These are phyloP conservation scores for Metschnikowia dekortorum DNA, from an alignment of 805 yeast genomes.

Conservation along the genomic window DNA sequence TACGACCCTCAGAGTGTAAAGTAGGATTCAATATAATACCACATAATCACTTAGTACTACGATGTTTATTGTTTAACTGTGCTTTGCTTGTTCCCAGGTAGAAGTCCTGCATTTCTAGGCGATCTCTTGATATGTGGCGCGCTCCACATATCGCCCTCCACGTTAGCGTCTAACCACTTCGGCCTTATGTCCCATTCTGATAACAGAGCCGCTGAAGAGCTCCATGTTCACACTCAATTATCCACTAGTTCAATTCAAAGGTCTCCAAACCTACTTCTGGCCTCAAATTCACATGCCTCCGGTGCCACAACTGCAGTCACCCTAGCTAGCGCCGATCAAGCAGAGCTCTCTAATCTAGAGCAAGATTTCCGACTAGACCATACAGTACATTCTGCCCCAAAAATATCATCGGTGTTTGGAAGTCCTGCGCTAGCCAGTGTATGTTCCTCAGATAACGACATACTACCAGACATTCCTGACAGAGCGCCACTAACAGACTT, in stretches of 20 bases:
- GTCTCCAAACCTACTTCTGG: conserved; percentile 3
- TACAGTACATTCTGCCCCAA: conserved; percentile 2
- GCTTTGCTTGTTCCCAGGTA: not conserved
- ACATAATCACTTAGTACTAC: not conserved
- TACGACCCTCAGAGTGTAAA: not conserved
- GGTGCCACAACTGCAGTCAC: conserved; percentile 16
- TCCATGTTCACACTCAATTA: not conserved
- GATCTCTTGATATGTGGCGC: not conserved
- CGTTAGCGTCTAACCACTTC: not conserved
- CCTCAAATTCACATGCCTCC: conserved; percentile 5
- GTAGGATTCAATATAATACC: not conserved
- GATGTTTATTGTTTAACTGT: not conserved
- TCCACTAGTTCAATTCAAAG: not conserved
- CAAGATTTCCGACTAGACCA: conserved; percentile 1
- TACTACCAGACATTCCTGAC: not conserved
- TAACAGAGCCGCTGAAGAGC: not conserved
- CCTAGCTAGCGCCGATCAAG: conserved; percentile 13
- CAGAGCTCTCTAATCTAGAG: conserved; percentile 7
- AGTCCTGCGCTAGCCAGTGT: conserved; percentile 8
- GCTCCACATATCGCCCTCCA: conserved; percentile 1
- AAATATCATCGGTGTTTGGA: not conserved
- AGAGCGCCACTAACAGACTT: conserved; percentile 7
- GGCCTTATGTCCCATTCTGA: not conserved
- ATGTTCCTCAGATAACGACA: conserved; percentile 9
- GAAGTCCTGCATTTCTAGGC: not conserved